phyloP scores from a whole-genome alignment of 371 early-diverging fungal species.

The Mucor mucedo region DNA sequence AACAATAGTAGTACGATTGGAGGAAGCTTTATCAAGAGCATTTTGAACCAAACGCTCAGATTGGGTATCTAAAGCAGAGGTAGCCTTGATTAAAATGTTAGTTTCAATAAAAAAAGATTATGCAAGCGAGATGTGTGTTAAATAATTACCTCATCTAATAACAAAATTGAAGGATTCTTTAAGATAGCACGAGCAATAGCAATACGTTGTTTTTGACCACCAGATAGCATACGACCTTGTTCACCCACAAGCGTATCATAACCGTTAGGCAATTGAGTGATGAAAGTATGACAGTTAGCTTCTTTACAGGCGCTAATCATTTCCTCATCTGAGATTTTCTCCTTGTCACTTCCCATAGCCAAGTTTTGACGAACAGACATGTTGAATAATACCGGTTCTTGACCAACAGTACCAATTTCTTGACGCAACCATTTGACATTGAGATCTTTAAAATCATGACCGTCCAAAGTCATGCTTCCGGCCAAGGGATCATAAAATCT shows the following conservation, averaged over 20 bases:
- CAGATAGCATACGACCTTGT: conserved; percentile 67
- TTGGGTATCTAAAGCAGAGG: conserved; percentile 76
- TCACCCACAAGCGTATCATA: no score
- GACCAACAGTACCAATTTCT: conserved; percentile 72
- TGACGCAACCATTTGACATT: conserved; percentile 62
- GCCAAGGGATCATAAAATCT: conserved; percentile 67
- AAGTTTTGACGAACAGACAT: conserved; percentile 78
- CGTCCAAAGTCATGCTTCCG: conserved; percentile 67
- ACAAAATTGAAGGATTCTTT: conserved; percentile 65
- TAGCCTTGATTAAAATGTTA: no score
- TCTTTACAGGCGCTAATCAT: conserved; percentile 66
- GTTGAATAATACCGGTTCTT: conserved; percentile 78
- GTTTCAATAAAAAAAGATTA: no score
- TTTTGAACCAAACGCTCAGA: conserved; percentile 81
- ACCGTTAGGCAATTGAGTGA: conserved; percentile 66
- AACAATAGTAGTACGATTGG: conserved; percentile 84
- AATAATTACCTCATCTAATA: conserved; percentile 73
- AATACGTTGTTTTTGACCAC: conserved; percentile 89
- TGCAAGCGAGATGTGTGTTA: no score
- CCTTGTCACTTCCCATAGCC: conserved; percentile 52
- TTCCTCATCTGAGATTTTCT: conserved; percentile 53
- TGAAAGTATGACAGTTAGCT: conserved; percentile 76
- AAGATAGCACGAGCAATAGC: conserved; percentile 77
- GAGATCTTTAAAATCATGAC: conserved; percentile 53
- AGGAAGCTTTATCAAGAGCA: conserved; percentile 72